These are phyloP conservation scores for Penicillium sp. DNA, from an alignment of 2,329 filamentous ascomycete species.

Conservation along the genomic window DNA sequence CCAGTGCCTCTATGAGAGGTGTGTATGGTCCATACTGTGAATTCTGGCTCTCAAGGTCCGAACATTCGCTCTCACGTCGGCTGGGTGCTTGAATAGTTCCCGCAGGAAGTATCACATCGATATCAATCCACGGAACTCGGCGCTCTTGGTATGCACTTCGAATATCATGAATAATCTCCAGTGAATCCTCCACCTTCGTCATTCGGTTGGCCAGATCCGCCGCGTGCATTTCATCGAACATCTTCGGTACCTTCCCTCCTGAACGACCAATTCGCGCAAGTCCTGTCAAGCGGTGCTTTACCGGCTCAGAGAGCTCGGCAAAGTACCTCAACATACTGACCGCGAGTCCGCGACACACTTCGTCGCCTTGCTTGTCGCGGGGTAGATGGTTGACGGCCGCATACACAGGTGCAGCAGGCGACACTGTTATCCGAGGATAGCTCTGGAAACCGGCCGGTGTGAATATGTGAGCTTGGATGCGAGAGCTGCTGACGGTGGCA, in stretches of 20 bases:
- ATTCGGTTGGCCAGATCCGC: conserved; percentile 86
- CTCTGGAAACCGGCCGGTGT: conserved; percentile 85
- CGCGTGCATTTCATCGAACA: conserved; percentile 91
- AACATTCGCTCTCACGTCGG: conserved; percentile 60
- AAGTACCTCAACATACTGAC: conserved; percentile 96
- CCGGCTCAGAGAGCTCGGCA: conserved; percentile 73
- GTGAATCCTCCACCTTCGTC: conserved; percentile 75
- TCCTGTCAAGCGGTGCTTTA: conserved; percentile 69
- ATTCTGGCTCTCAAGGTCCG: conserved; percentile 29
- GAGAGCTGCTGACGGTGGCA: conserved; percentile 81
- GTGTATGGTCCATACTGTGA: conserved; percentile 76
- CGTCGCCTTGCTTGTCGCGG: conserved; percentile 92
- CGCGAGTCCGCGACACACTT: conserved; percentile 85
- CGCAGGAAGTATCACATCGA: conserved; percentile 82
- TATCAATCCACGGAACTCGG: conserved; percentile 78
- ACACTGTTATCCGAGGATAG: conserved; percentile 88
- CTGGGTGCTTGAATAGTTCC: conserved; percentile 69
- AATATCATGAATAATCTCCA: conserved; percentile 71
- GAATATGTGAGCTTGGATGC: conserved; percentile 92
- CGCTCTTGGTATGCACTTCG: conserved; percentile 77
- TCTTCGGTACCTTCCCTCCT: conserved; percentile 63
- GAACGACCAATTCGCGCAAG: conserved; percentile 55
- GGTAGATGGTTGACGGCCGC: conserved; percentile 86
- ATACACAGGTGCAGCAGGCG: conserved; percentile 89
- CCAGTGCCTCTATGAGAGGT: conserved; percentile 74